A percentile compares a stretch with the other conserved stretches of the same genome.
phyloP scores from a whole-genome alignment of 441 rosid species.

The Jatropha podagrica region DNA sequence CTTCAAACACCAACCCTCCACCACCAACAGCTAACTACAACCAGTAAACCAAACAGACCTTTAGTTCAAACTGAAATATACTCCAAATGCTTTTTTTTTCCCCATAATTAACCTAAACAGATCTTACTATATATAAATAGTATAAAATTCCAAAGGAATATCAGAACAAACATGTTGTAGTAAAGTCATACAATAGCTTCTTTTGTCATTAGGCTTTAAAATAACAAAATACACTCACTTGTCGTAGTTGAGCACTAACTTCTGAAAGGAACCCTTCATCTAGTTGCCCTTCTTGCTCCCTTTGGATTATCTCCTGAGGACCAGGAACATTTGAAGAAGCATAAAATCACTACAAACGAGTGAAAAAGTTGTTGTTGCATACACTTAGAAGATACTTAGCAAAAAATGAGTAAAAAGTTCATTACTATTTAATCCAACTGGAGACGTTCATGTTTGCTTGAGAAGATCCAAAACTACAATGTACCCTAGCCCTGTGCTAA shows the following conservation, averaged over 20 bases:
- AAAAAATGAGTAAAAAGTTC: background rate
- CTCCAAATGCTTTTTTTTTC: background rate
- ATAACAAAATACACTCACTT: conserved; percentile 46
- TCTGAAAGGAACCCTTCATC: conserved; percentile 94
- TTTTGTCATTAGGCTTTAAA: background rate
- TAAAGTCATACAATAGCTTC: background rate
- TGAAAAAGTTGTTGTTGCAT: background rate
- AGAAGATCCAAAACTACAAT: background rate
- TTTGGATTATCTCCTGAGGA: conserved; percentile 59
- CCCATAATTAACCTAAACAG: no score
- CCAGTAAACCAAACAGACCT: no score
- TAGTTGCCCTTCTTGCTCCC: conserved; percentile 75
- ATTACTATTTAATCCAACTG: background rate
- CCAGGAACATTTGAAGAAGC: conserved; percentile 1
- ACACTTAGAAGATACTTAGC: background rate
- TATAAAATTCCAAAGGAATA: background rate
- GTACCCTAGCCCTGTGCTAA: background rate
- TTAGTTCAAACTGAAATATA: background rate
- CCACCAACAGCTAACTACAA: no score
- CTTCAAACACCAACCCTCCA: no score
- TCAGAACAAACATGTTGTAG: background rate
- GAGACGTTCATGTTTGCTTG: background rate
- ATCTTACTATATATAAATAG: background rate
- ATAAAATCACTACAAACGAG: conserved; percentile 1
- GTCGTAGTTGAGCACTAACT: conserved; percentile 86